phyloP scores from a whole-genome alignment of 2,329 filamentous ascomycete species.

The Hypoxylon sp. region DNA sequence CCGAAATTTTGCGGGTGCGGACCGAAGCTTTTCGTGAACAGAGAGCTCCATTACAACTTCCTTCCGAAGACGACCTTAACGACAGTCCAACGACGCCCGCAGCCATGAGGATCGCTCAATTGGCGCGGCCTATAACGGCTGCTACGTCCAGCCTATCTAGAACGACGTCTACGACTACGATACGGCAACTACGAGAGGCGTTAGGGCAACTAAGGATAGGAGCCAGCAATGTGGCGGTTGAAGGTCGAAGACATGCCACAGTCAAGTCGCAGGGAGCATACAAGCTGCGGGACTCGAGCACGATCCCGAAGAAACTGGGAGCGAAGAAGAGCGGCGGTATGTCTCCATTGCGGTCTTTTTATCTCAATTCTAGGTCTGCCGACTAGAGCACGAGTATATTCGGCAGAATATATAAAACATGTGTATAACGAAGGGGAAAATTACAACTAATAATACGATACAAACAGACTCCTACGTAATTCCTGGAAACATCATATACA shows the following conservation, averaged over 20 bases:
- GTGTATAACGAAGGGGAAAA: background rate
- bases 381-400: background rate
- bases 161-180: constrained; percentile 48
- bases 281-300: constrained; percentile 74
- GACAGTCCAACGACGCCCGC: constrained; percentile 36
- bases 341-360: constrained; percentile 52
- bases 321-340: constrained; percentile 92
- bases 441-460: constrained; percentile 20
- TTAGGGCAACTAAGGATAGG: constrained; percentile 53
- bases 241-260: constrained; percentile 69
- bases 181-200: constrained; percentile 56
- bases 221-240: constrained; percentile 58
- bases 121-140: constrained; percentile 61
- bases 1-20: constrained; percentile 53
- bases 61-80: constrained; percentile 27
- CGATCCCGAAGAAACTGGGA: constrained; percentile 85
- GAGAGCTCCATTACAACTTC: constrained; percentile 34
- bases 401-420: background rate
- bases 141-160: constrained; percentile 52
- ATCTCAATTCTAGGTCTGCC: background rate
- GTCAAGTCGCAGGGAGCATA: constrained; percentile 77
- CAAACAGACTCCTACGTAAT: constrained; percentile 87
- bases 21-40: constrained; percentile 18
- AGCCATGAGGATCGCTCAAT: constrained; percentile 61
- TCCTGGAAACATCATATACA: constrained; percentile 97